Evolutionary conservation across 345 rosid genomes (phyloP), one percentile per base, ranked within the genome.

Genomic region (Lumnitzera littorea): DNA sequence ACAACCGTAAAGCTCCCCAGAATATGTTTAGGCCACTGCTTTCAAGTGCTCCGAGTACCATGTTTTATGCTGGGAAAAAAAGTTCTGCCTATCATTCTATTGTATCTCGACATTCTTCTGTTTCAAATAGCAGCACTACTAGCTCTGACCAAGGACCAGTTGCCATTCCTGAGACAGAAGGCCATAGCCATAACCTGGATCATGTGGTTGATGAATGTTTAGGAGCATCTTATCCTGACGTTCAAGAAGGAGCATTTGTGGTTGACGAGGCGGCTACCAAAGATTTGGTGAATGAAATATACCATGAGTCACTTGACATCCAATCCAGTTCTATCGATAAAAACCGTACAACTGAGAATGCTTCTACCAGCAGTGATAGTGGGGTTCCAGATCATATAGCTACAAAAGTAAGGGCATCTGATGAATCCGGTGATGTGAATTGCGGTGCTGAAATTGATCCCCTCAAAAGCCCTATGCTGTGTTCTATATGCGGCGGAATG

Each of bases 11-110:
- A 78, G 85, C 84, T 65, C 97, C 96, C 67, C 96, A 81, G 67
- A 92, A 87, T 74, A 94, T 94, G 99, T 94, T 94, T 75, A 85
- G 99, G 74, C 99, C 99, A 57, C 91, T 94, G 63, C 71, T 91
- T 65, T 94, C 99, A 60, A 94, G 95, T 82, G 97, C 90, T 59
- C 97, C 99, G 6, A 86, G 92, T 76, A 81, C 88, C 27, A 81
- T 95, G 67, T 86, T 90, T 56, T 86, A 86, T 73, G 72, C 53
- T 66, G 96, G 97, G 69, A 85, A 86, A 68, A 67, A 76, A 58
- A 78, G 72, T 71, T 75, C 91, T 69, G 74, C 78, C 25, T 80
- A 80, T 51, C 86, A 77, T 50, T 70, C 91, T 70, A 49, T 84
- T 62, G 75, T 79, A 75, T 79, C 86, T 49, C 72, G 84, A 69